Evolutionary conservation across 176 grass and related monocot species (phyloP), one percentile per base, ranked within the genome.

Genomic region (Bolboschoenus planiculmis): DNA sequence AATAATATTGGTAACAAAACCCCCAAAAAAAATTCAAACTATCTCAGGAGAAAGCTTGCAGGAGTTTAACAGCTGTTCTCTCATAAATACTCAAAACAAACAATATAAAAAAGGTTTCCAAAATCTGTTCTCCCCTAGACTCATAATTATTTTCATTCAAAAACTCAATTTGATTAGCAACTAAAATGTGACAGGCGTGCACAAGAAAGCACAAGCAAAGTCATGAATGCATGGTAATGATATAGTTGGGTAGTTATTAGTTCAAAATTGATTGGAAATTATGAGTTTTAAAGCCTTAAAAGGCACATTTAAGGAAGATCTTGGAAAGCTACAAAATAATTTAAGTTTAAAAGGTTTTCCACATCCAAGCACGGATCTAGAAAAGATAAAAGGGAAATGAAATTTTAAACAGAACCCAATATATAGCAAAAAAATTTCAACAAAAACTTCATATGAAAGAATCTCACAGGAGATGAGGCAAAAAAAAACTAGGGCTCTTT

Each of bases 141-240:
- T 18, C 14, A 43, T 23, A 42, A 67, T 24, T n/a, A 33, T 67
- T 37, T 65, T 13, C 31, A 3, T 46, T 72, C 0, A 14, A 9
- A 72, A 72, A 26, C 67, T 26, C 7, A 72, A 72, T 10, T 72
- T 11, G 67, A 44, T 72, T 72, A 60, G 35, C 34, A 81, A 81
- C 44, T 47, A 63, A 50, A 81, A 35, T 42, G 78, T 46, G 33
- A 26, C 53, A 80, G 18, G 37, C 0, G 44, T 31, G 79, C 57
- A 62, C 33, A 46, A 9, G 20, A 81, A 81, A 46, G 10, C 64
- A 64, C 56, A 81, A 64, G 26, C 79, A 81, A 81, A 81, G 57
- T 35, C 57, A 64, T 81, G 56, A 64, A 81, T 81, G 56, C 57
- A 64, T 46, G 56, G 36, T 81, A 81, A 81, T 57, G 34, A 15